Conservation (phyloP, 495 filamentous ascomycete species). For the Neurospora hispaniola region DNA sequence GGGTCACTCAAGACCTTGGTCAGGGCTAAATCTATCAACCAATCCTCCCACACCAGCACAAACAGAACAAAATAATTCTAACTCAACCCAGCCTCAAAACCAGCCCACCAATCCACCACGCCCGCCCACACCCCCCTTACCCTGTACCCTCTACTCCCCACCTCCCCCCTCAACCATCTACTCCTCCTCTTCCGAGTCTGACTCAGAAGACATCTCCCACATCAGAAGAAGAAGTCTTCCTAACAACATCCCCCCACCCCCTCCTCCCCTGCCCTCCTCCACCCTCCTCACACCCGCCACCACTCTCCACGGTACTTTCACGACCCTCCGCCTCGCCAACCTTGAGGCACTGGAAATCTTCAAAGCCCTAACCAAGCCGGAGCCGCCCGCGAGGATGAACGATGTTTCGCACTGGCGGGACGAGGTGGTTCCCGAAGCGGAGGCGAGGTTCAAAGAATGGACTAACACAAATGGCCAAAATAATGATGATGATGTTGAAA, state of each 20-base stretch:
- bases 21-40: not conserved
- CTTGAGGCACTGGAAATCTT: constrained; percentile 1
- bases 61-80: not conserved
- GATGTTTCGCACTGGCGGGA: constrained; percentile 3
- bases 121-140: not conserved
- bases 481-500: not conserved
- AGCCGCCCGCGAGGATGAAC: not conserved
- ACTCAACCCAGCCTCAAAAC: not conserved
- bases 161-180: not conserved
- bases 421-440: not conserved
- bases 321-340: constrained; percentile 6
- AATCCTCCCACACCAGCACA: not conserved
- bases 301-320: constrained; percentile 7
- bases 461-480: not conserved
- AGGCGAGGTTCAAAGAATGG: not conserved
- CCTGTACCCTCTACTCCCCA: not conserved
- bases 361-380: constrained; percentile 1
- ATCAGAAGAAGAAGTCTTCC: not conserved
- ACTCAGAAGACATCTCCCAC: not conserved
- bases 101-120: not conserved
- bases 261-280: not conserved
- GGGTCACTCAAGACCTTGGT: not conserved
- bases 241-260: not conserved
- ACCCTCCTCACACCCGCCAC: not conserved
- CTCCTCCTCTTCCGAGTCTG: not conserved